Base-by-base conservation (phyloP, 2,329 filamentous ascomycete genomes). In the Fusarium tanahbumbuense region DNA sequence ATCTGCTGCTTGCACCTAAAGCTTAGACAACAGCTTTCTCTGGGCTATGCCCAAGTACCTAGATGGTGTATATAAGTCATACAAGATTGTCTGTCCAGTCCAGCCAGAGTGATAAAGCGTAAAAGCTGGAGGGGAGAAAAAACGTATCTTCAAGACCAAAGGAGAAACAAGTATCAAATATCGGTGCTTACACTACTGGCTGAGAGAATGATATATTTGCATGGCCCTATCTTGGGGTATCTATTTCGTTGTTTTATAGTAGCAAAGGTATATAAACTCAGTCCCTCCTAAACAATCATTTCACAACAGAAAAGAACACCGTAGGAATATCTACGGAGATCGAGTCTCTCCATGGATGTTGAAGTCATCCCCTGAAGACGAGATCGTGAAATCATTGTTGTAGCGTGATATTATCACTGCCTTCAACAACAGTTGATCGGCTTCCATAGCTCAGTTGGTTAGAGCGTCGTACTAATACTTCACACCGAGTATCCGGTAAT, bases 361-460 rank as follows among this genome's bases (percentile, higher is more conserved):
- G 9, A 12, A 18, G 12, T 25, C n/a, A 20, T n/a, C 18, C 25
- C 4, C n/a, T 10, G 7, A 6, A 3, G 13, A 27, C 30, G 32
- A 40, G 6, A 1, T 6, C 9, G 18, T 2, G 2, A 3, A 8
- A 6, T 11, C 10, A n/a, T 6, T 3, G 0, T 10, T 16, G 18
- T 59, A 32, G 10, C 9, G 3, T 3, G 1, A n/a, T 10, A 20
- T 1, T 3, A 3, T 2, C 0, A 1, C 0, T 12, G 0, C 3
- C 7, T 25, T 11, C 18, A 70, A 64, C 48, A 50, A 55, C 45
- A 65, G 58, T 57, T 70, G 67, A 67, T 70, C 62, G 72, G 72
- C 72, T 74, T 74, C 72, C 72, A 70, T 74, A 74, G 72, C 72
- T 74, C 72, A 74, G 72, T 74, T 74, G 72, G 72, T 74, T 74